Percentiles rank a stretch among this genome's conserved stretches.
phyloP scores from a whole-genome alignment of 805 yeast species.

The Candida adriatica region DNA sequence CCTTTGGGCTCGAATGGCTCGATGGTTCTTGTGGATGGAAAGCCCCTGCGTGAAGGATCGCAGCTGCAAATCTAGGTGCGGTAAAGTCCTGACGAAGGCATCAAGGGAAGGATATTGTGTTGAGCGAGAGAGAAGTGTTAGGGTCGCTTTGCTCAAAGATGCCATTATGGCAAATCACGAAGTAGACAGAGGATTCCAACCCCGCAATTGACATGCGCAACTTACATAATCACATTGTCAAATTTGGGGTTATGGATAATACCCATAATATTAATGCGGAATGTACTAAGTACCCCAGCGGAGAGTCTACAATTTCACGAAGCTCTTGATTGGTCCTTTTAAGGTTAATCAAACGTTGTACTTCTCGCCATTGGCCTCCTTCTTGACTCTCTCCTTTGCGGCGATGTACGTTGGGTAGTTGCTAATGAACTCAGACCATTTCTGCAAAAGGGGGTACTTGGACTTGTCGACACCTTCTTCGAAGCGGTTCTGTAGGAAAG shows the following conservation, averaged over 20 bases:
- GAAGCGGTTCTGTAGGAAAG: conserved; percentile 18
- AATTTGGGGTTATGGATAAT: too few relatives aligned
- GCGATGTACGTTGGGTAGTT: conserved; percentile 20
- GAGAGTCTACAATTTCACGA: too few relatives aligned
- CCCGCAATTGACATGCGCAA: too few relatives aligned
- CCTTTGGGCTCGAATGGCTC: conserved; percentile 1
- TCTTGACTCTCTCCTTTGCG: conserved; percentile 38
- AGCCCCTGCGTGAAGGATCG: conserved; percentile 2
- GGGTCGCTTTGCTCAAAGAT: not conserved
- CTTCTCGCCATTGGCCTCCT: conserved; percentile 3
- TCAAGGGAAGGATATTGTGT: conserved; percentile 3
- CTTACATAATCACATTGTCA: too few relatives aligned
- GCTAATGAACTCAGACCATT: conserved; percentile 23
- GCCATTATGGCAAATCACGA: not conserved
- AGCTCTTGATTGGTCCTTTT: too few relatives aligned
- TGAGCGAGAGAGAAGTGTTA: not conserved
- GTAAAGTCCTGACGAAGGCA: not conserved
- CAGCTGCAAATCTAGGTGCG: not conserved
- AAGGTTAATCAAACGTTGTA: too few relatives aligned
- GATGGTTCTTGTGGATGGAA: conserved; percentile 9
- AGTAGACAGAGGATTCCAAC: not conserved
- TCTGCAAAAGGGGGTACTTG: conserved; percentile 23
- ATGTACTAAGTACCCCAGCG: too few relatives aligned
- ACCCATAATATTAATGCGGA: too few relatives aligned
- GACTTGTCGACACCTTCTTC: conserved; percentile 4